Base-by-base conservation (phyloP, 768 basidiomycete species). In the Lentinula lateritia region DNA sequence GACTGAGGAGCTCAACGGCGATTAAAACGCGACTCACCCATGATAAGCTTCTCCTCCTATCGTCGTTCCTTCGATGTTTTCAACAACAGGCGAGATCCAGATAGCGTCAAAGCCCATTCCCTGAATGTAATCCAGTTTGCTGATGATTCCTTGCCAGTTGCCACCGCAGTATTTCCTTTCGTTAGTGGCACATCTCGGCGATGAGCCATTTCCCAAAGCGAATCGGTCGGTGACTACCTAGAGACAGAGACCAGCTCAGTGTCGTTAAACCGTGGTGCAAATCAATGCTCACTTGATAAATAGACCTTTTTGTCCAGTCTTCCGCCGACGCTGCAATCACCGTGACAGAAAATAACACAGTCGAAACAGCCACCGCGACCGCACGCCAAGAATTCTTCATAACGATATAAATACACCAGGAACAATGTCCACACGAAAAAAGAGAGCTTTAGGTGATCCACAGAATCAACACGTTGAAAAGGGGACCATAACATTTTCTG, bases 121-220 rank as follows among this genome's bases (percentile, higher is more conserved):
- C 65, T 88, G 83, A 64, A 92, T 89, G 67, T 92, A 92, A 68
- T 89, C 87, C 36, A 92, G 80, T 68, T 89, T 84, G 66, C 80
- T 73, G 61, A 74, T 77, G 65, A 92, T 79, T 4, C 82, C 80
- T 56, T 75, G 75, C 84, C 86, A 89, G n/a, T 84, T 85, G 6
- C 89, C 89, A 50, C 89, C 88, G 62, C 89, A 90, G 73, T 85
- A 87, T 12, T 82, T 83, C 66, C 82, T 82, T 28, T 73, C 66
- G 18, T 70, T 71, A 6, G 83, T 79, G 65, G 86, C 76, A 70
- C 88, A 88, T 61, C 76, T 54, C 54, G 75, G 73, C 64, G 78
- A 72, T 2, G 79, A 74, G 39, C 75, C 75, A 12, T 76, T 70
- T 8, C 81, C 79, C n/a, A 81, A 76, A 3, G 87, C 87, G 69